Conservation (phyloP, 2,329 filamentous ascomycete genomes). For the Cryphonectria naterciae region DNA sequence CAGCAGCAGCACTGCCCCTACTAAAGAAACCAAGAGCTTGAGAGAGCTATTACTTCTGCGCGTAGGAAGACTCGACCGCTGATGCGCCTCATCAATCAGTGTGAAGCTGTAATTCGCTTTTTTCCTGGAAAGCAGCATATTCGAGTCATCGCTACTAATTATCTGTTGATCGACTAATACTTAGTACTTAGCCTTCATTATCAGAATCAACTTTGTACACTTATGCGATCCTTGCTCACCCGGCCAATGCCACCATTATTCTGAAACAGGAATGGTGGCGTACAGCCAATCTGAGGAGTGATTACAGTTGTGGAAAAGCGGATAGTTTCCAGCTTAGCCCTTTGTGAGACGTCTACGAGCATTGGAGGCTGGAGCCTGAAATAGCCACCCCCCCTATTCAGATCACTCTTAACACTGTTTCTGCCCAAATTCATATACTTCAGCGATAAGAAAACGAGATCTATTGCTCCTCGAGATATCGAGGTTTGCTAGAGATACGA, state of each 20-base stretch:
- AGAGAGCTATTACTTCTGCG: too few species aligned
- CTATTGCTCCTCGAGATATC: not conserved
- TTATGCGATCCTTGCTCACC: not conserved
- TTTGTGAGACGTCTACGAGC: not conserved
- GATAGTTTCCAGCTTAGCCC: not conserved
- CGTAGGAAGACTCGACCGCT: too few species aligned
- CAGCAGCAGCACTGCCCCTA: too few species aligned
- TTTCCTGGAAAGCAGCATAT: not conserved
- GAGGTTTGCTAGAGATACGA: not conserved
- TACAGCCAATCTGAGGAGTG: not conserved
- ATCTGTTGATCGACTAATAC: not conserved
- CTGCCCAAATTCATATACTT: not conserved
- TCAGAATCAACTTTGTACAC: not conserved
- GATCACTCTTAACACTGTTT: not conserved
- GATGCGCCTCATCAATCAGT: too few species aligned
- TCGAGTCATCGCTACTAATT: not conserved
- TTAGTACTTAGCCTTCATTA: not conserved
- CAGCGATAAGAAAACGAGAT: not conserved
- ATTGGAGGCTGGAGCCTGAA: not conserved
- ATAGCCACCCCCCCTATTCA: not conserved
- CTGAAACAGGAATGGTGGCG: not conserved
- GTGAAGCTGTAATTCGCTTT: too few species aligned
- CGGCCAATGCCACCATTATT: not conserved
- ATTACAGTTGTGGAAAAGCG: not conserved
- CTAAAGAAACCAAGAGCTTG: too few species aligned